Conservation (phyloP, 2,329 filamentous ascomycete species). For the Beauveria caledonica region DNA sequence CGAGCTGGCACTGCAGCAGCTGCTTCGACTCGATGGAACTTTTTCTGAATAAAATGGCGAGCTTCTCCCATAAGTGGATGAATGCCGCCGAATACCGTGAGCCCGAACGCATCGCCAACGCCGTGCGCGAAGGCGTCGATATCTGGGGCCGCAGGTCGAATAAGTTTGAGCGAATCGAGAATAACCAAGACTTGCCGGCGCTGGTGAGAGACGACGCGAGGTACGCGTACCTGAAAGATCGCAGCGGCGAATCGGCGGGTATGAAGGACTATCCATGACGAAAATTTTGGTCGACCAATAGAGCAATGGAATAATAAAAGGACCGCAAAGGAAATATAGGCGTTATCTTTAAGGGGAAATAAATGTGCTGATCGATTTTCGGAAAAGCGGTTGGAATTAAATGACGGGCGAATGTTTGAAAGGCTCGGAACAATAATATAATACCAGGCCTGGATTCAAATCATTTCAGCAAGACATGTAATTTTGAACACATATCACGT, state of each 20-base stretch:
- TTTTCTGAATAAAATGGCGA: slow-evolving; percentile 46
- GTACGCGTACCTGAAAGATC: slow-evolving; percentile 37
- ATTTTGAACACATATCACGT: neutral
- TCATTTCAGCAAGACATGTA: neutral
- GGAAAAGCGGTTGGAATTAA: neutral
- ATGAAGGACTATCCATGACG: slow-evolving; percentile 34
- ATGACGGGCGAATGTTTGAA: neutral
- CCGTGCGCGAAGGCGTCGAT: slow-evolving; percentile 44
- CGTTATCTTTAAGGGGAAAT: neutral
- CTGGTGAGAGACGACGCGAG: slow-evolving; percentile 34
- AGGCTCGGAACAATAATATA: neutral
- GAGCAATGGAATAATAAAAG: neutral
- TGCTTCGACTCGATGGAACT: slow-evolving; percentile 50
- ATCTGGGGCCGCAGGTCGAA: slow-evolving; percentile 45
- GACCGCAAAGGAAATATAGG: neutral
- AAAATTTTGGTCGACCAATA: neutral
- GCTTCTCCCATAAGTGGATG: slow-evolving; percentile 46
- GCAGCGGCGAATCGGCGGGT: slow-evolving; percentile 38
- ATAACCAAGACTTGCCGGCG: slow-evolving; percentile 43
- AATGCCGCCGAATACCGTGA: slow-evolving; percentile 42
- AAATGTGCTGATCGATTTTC: neutral
- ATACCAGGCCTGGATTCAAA: neutral
- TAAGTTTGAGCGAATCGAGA: slow-evolving; percentile 39
- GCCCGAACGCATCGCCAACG: slow-evolving; percentile 37
- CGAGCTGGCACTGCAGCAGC: slow-evolving; percentile 54